phyloP scores from a whole-genome alignment of 2,329 filamentous ascomycete genomes.

The Aspergillus flavus region DNA sequence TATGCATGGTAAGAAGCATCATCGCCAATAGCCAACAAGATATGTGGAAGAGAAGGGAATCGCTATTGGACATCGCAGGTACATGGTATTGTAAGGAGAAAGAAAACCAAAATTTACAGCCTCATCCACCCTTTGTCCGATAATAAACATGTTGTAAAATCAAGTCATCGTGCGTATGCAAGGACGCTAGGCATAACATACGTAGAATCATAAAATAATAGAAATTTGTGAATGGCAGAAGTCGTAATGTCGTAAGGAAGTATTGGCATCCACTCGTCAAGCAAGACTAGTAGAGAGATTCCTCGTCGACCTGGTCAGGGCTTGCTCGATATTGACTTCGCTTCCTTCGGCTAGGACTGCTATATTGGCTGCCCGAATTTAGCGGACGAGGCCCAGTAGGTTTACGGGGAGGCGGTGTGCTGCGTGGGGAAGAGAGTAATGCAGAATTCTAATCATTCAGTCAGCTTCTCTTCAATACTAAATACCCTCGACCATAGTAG shows the following conservation, averaged over 20 bases:
- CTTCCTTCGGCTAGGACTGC: constrained; percentile 40
- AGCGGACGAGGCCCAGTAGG: constrained; percentile 53
- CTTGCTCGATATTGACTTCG: constrained; percentile 43
- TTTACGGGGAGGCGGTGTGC: constrained; percentile 43
- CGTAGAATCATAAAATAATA: constrained; percentile 8
- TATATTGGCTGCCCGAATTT: constrained; percentile 39
- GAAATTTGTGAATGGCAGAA: constrained; percentile 5
- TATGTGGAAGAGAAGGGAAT: constrained; percentile 23
- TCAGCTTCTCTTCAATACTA: not conserved
- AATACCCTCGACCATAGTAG: constrained; percentile 5
- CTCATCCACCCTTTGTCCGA: constrained; percentile 10
- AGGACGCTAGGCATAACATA: constrained; percentile 15
- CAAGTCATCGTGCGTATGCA: not conserved
- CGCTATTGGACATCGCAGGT: constrained; percentile 18
- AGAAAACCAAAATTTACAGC: constrained; percentile 17
- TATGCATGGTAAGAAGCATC: constrained; percentile 6
- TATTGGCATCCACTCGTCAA: constrained; percentile 10
- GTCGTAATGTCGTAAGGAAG: constrained; percentile 23
- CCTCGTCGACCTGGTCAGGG: constrained; percentile 45
- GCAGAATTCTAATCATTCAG: constrained; percentile 29
- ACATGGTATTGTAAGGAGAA: constrained; percentile 14
- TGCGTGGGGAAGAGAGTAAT: constrained; percentile 38
- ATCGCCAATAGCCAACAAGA: constrained; percentile 7
- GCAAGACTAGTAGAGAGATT: constrained; percentile 34
- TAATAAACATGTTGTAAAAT: constrained; percentile 15